Conservation (phyloP, 2,329 filamentous ascomycete genomes). For the Penicillium sp. region DNA sequence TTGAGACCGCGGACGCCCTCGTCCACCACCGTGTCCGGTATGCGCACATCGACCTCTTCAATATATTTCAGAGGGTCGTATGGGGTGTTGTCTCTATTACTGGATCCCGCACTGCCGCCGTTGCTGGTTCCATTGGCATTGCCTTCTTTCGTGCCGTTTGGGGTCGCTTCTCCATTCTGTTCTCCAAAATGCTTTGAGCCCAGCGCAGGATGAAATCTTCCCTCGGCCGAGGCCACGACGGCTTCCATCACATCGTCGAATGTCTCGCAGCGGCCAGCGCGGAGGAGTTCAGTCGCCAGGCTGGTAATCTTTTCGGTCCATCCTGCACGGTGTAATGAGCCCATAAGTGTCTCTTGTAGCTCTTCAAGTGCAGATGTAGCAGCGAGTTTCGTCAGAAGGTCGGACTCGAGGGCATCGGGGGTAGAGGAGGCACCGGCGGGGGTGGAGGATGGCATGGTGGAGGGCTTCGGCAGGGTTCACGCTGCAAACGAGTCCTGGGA, state of each 20-base stretch:
- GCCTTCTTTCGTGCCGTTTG: constrained; percentile 18
- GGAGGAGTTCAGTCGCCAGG: constrained; percentile 54
- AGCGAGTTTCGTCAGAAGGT: constrained; percentile 45
- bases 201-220: constrained; percentile 29
- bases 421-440: constrained; percentile 24
- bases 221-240: constrained; percentile 47
- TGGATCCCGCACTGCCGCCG: constrained; percentile 11
- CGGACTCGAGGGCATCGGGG: constrained; percentile 40
- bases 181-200: constrained; percentile 19
- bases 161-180: constrained; percentile 18
- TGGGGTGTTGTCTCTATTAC: constrained; percentile 20
- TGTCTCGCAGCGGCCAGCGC: constrained; percentile 54
- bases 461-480: constrained; percentile 4
- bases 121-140: constrained; percentile 22
- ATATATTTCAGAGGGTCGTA: constrained; percentile 29
- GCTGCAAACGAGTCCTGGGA: background rate
- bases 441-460: constrained; percentile 21
- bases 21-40: constrained; percentile 48
- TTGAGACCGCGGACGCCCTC: constrained; percentile 50
- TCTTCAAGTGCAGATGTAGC: constrained; percentile 49
- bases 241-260: constrained; percentile 54
- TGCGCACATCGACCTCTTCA: constrained; percentile 43
- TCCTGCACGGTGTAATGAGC: constrained; percentile 54
- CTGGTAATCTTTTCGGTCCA: constrained; percentile 55
- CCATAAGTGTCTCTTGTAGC: constrained; percentile 52